Evolutionary conservation across 2,329 filamentous ascomycete genomes (phyloP).

Genomic region (Trichoderma sp.): DNA sequence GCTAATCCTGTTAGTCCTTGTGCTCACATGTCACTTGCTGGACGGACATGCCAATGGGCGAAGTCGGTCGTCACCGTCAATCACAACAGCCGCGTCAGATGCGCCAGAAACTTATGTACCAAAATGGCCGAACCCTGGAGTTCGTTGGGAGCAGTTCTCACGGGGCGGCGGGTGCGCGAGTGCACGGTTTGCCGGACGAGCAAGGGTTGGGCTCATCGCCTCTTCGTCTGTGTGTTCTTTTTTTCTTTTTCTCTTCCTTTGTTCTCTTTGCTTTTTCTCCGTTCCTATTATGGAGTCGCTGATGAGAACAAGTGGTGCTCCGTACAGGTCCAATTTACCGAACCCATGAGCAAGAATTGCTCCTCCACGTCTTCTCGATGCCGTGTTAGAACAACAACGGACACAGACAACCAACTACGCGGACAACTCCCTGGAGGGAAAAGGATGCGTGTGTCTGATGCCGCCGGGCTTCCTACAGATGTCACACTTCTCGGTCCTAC

Average conservation of each 20-base stretch:
- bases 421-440: neutral
- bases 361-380: neutral
- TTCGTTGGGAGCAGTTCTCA: neutral
- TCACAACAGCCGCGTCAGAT: neutral
- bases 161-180: neutral
- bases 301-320: neutral
- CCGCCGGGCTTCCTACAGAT: neutral
- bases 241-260: neutral
- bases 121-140: neutral
- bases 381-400: neutral
- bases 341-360: neutral
- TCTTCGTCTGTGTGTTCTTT: neutral
- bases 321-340: neutral
- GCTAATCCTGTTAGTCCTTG: neutral
- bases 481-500: neutral
- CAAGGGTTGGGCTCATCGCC: neutral
- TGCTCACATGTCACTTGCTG: neutral
- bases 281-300: conserved; percentile 8
- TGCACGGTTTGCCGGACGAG: conserved; percentile 9
- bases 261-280: neutral
- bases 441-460: neutral
- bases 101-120: neutral
- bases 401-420: neutral
- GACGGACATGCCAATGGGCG: neutral
- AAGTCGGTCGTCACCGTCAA: neutral